These are phyloP conservation scores for Malus hybrid DNA, from an alignment of 331 rosid species.

Conservation along the genomic window DNA sequence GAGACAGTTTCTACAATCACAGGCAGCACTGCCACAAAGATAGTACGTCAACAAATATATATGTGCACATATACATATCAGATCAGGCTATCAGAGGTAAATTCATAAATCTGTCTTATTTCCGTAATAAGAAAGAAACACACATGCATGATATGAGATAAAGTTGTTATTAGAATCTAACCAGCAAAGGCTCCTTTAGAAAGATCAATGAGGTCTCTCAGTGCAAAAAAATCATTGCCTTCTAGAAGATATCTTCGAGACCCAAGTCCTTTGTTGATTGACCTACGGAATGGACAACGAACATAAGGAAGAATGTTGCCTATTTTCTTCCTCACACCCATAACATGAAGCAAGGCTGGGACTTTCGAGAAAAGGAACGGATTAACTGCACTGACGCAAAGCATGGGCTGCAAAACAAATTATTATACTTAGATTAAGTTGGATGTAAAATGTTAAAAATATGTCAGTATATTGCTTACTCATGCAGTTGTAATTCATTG, in stretches of 20 bases:
- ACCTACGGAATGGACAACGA: conserved; percentile 70
- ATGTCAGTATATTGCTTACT: neutral
- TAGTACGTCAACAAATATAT: conserved; percentile 4
- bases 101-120: neutral
- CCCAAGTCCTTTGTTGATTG: conserved; percentile 79
- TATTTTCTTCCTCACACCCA: conserved; percentile 75
- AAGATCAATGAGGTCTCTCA: conserved; percentile 94
- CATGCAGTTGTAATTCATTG: neutral
- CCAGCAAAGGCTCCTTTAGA: conserved; percentile 99
- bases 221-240: conserved; percentile 87
- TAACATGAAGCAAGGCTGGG: conserved; percentile 73
- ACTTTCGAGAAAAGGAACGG: conserved; percentile 91
- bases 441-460: neutral
- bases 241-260: conserved; percentile 77
- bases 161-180: conserved; percentile 29
- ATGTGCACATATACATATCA: neutral
- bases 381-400: conserved; percentile 93
- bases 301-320: conserved; percentile 73
- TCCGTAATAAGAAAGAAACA: neutral
- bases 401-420: conserved; percentile 89
- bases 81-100: neutral
- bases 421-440: neutral
- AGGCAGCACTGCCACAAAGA: conserved; percentile 68
- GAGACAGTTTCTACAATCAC: conserved; percentile 65
- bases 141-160: neutral